Conservation (phyloP, 306 rosid genomes). For the Parietaria judaica region DNA sequence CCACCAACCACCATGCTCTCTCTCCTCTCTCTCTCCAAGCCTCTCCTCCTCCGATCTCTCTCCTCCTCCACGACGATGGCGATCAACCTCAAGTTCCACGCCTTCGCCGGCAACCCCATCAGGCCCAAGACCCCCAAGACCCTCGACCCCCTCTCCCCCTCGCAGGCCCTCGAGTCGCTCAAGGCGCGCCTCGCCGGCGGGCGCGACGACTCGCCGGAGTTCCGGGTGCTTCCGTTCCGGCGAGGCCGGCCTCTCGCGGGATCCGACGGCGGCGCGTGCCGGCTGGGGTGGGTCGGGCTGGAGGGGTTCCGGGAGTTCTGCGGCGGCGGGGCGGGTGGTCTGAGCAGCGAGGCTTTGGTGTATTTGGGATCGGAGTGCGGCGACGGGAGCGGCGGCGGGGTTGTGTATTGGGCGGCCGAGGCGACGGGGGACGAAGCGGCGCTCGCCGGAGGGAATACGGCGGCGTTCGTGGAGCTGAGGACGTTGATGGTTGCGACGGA, state of each 20-base stretch:
- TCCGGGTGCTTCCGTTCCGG: constrained; percentile 67
- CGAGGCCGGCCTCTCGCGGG: constrained; percentile 64
- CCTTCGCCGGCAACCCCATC: constrained; percentile 63
- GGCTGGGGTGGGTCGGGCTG: constrained; percentile 69
- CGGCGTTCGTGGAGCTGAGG: constrained; percentile 66
- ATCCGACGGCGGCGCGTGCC: constrained; percentile 34
- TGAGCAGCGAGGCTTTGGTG: constrained; percentile 58
- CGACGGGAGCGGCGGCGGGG: constrained; percentile 40
- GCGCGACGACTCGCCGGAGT: constrained; percentile 35
- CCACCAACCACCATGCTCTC: constrained; percentile 23
- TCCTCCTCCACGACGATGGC: constrained; percentile 34
- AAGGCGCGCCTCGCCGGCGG: constrained; percentile 33
- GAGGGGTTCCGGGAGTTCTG: constrained; percentile 39
- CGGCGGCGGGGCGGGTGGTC: constrained; percentile 29
- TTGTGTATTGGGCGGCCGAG: constrained; percentile 74
- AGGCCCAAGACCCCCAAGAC: constrained; percentile 40
- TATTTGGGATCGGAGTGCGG: constrained; percentile 56
- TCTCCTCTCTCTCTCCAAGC: constrained; percentile 14
- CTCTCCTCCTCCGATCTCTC: constrained; percentile 10
- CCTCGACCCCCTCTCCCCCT: constrained; percentile 42
- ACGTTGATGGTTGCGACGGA: constrained; percentile 86
- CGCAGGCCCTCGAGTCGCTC: constrained; percentile 53
- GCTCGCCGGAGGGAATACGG: constrained; percentile 27
- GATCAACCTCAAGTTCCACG: constrained; percentile 37
- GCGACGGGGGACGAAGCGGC: constrained; percentile 46